Conservation (phyloP, 129 eudicot genomes). For the Logfia minima region DNA sequence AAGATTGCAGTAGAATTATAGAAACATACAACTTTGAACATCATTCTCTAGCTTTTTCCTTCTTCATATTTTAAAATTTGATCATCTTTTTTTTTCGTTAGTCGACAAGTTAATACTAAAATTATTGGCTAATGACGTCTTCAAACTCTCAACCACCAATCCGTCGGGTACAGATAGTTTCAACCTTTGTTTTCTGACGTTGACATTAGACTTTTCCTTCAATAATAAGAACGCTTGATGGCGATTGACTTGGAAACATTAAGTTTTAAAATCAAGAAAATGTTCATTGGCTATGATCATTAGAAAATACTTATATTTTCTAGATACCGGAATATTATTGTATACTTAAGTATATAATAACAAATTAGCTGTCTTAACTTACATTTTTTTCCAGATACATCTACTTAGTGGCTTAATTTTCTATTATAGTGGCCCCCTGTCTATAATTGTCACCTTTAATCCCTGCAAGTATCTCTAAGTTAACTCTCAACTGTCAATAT, state of each 20-base stretch:
- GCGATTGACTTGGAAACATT: conserved; percentile 29
- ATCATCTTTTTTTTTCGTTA: neutral
- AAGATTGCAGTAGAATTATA: neutral
- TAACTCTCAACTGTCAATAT: neutral
- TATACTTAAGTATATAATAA: too few species aligned
- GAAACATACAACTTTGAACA: neutral
- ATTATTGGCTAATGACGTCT: neutral
- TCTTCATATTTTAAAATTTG: neutral
- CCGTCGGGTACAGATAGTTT: neutral
- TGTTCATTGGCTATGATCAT: conserved; percentile 5
- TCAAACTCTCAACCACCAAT: conserved; percentile 4
- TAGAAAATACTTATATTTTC: conserved; percentile 15
- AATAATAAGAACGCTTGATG: conserved; percentile 18
- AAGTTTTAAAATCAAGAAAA: conserved; percentile 8
- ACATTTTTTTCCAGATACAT: too few species aligned
- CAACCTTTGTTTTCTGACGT: conserved; percentile 11
- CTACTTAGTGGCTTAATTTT: neutral
- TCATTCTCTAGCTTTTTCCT: neutral
- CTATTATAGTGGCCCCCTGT: neutral
- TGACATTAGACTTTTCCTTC: conserved; percentile 15
- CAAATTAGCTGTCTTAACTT: neutral
- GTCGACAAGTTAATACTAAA: neutral
- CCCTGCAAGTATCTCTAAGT: neutral
- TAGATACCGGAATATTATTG: conserved; percentile 13
- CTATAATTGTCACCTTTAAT: neutral